A percentile compares a stretch with the other conserved stretches of the same genome.
phyloP scores from a whole-genome alignment of 495 filamentous ascomycete genomes.

The Penicillium subrubescens region DNA sequence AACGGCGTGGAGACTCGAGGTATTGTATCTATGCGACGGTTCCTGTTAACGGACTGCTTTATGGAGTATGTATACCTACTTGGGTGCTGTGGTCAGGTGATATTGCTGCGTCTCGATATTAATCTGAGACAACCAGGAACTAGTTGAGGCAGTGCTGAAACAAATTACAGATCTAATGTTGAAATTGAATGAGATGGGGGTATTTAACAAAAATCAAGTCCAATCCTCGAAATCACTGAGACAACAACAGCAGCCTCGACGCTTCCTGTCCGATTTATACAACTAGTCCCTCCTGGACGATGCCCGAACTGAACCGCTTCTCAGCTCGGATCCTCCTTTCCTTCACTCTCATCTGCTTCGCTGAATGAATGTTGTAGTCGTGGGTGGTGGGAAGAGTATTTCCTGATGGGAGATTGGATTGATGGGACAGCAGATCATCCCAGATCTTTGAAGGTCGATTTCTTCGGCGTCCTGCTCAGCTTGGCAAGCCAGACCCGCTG shows the following conservation, averaged over 20 bases:
- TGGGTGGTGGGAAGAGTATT: background rate
- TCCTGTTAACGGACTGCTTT: background rate
- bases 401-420: background rate
- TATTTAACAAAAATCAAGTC: background rate
- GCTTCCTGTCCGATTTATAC: background rate
- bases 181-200: background rate
- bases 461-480: background rate
- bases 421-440: background rate
- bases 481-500: background rate
- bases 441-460: too few species aligned
- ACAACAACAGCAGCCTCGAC: background rate
- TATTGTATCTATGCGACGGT: background rate
- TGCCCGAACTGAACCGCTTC: too few species aligned
- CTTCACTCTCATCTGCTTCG: background rate
- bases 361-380: background rate
- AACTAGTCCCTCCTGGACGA: too few species aligned
- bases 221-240: background rate
- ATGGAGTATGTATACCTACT: background rate
- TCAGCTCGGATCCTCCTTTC: too few species aligned
- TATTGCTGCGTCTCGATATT: background rate
- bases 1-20: background rate
- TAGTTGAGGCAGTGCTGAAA: background rate
- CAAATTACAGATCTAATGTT: background rate
- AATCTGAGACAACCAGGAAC: background rate
- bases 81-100: background rate